Percentiles rank a stretch among this genome's conserved stretches.
Evolutionary conservation across 2,329 filamentous ascomycete species (phyloP).

Genomic region (Sclerotinia spermophila): DNA sequence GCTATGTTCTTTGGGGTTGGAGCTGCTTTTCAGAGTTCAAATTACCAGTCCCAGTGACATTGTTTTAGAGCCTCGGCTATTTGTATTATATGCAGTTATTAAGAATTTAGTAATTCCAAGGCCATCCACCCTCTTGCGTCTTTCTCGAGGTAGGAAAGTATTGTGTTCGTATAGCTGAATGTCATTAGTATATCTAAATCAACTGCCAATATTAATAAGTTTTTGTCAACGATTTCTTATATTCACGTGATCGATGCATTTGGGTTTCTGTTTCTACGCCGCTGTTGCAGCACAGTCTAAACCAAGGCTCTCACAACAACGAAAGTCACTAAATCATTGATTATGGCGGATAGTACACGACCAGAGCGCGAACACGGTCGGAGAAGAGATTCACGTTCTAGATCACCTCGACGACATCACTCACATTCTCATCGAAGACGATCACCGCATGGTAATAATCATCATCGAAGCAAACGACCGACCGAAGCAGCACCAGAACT

Average conservation of each 20-base stretch:
- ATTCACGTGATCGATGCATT: background rate
- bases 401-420: slow-evolving; percentile 20
- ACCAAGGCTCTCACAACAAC: background rate
- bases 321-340: background rate
- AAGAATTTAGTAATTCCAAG: background rate
- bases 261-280: background rate
- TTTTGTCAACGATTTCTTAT: background rate
- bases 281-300: background rate
- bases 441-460: slow-evolving; percentile 25
- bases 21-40: background rate
- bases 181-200: background rate
- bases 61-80: background rate
- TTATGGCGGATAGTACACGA: slow-evolving; percentile 16
- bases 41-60: background rate
- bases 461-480: slow-evolving; percentile 35
- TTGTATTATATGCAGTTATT: background rate
- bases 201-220: background rate
- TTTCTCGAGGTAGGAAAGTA: too few relatives aligned
- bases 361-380: background rate
- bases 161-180: too few relatives aligned
- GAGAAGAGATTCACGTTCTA: slow-evolving; percentile 20
- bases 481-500: slow-evolving; percentile 41
- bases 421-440: slow-evolving; percentile 24
- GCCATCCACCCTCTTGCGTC: background rate
- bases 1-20: background rate